Evolutionary conservation across 345 rosid species (phyloP).

Genomic region (Eucalyptus pauciflora): DNA sequence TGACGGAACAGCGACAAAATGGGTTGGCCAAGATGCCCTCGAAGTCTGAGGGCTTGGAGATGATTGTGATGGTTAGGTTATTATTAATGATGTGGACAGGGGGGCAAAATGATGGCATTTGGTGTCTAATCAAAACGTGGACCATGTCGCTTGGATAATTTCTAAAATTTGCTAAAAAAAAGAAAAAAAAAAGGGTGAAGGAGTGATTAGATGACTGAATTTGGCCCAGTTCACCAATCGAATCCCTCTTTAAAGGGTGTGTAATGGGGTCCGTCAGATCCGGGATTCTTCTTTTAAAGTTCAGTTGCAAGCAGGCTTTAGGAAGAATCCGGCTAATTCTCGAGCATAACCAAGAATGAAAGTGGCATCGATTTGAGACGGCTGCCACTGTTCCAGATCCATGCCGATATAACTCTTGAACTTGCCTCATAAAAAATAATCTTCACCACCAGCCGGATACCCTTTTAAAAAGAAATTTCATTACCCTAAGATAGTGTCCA

Average conservation of each 20-base stretch:
- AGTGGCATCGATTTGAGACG: not conserved
- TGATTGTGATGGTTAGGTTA: not conserved
- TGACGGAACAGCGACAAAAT: not conserved
- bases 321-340: not conserved
- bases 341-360: not conserved
- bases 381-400: not conserved
- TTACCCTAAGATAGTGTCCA: not conserved
- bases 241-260: not conserved
- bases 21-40: not conserved
- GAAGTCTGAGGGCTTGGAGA: not conserved
- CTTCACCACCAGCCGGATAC: not conserved
- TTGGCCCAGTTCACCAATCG: not conserved
- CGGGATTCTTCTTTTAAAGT: not conserved
- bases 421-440: not conserved
- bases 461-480: not conserved
- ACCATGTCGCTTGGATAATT: not conserved
- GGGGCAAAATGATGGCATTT: not conserved
- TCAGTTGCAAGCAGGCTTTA: not conserved
- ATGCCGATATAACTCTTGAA: not conserved
- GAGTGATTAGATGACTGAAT: not conserved
- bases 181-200: rapidly evolving
- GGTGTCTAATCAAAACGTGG: not conserved
- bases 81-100: not conserved
- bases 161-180: not conserved
- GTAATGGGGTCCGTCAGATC: not conserved